phyloP scores from a whole-genome alignment of 352 stramenopile species.

The Phytophthora pluvialis region DNA sequence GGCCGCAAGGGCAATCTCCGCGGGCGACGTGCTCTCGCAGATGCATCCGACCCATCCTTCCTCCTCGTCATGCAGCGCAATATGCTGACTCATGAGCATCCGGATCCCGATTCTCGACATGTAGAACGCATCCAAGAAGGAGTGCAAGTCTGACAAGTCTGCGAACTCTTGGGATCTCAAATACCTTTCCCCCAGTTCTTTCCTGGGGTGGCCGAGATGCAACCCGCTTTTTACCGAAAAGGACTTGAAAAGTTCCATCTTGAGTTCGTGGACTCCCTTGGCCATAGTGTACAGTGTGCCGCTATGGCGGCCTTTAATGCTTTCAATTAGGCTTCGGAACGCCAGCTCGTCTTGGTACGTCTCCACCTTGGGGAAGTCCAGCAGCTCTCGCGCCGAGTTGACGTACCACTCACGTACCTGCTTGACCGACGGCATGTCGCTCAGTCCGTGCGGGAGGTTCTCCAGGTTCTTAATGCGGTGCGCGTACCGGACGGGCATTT shows the following conservation, averaged over 20 bases:
- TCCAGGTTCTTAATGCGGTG: slow-evolving; percentile 96
- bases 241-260: slow-evolving; percentile 85
- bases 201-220: slow-evolving; percentile 24
- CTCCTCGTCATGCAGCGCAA: slow-evolving; percentile 94
- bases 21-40: slow-evolving; percentile 96
- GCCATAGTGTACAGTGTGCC: slow-evolving; percentile 99
- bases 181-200: slow-evolving; percentile 75
- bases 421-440: slow-evolving; percentile 93
- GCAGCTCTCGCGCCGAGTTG: slow-evolving; percentile 95
- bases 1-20: slow-evolving; percentile 95
- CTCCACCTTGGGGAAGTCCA: slow-evolving; percentile 85
- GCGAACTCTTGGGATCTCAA: slow-evolving; percentile 83
- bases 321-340: slow-evolving; percentile 95
- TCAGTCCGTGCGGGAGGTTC: slow-evolving; percentile 94
- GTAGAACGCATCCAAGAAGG: slow-evolving; percentile 99
- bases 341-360: slow-evolving; percentile 88
- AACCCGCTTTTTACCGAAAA: slow-evolving; percentile 55
- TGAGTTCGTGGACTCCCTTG: slow-evolving; percentile 98
- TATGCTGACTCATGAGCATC: slow-evolving; percentile 99
- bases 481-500: slow-evolving; percentile 98
- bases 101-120: slow-evolving; percentile 99
- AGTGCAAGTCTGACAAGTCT: slow-evolving; percentile 95
- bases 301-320: slow-evolving; percentile 97
- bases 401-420: slow-evolving; percentile 98
- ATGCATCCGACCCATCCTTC: slow-evolving; percentile 93